Percentiles rank a stretch among this genome's conserved stretches.
phyloP scores from a whole-genome alignment of 2,329 filamentous ascomycete genomes.

The Penicillium sp. region DNA sequence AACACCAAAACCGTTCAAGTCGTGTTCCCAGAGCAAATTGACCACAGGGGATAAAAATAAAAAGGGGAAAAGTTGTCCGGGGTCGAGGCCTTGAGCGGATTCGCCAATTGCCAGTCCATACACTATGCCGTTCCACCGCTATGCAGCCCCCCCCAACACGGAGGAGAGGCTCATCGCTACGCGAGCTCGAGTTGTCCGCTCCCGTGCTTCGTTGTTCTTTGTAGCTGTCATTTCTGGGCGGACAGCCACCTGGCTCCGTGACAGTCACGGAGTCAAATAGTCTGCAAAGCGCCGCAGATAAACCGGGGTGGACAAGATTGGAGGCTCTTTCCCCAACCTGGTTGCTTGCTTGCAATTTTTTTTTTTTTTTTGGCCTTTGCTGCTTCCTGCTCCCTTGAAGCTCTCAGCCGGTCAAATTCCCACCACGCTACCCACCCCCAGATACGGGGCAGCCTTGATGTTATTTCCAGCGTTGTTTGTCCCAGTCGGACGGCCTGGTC shows the following conservation, averaged over 20 bases:
- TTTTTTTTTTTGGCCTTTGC: background rate
- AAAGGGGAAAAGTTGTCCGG: slow-evolving; percentile 11
- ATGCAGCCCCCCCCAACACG: background rate
- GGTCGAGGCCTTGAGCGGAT: background rate
- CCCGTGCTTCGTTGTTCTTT: background rate
- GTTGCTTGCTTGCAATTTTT: background rate
- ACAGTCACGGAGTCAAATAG: background rate
- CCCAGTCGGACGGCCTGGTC: slow-evolving; percentile 43
- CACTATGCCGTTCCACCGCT: background rate
- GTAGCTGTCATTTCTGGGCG: background rate
- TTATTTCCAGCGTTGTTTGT: slow-evolving; percentile 46
- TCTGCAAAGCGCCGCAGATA: slow-evolving; percentile 24
- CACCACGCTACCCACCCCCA: background rate
- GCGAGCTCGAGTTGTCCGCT: background rate
- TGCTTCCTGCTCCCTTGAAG: background rate
- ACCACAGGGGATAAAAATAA: background rate
- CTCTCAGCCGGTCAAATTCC: background rate
- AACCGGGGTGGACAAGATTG: slow-evolving; percentile 3
- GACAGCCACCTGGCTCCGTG: background rate
- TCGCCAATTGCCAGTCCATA: background rate
- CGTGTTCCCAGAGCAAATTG: background rate
- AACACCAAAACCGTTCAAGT: slow-evolving; percentile 3
- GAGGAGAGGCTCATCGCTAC: slow-evolving; percentile 27
- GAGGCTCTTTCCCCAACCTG: background rate
- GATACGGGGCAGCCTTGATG: slow-evolving; percentile 4